Percentiles rank a stretch among this genome's conserved stretches.
These are phyloP conservation scores for Hypomontagnella submonticulosa DNA, from an alignment of 495 filamentous ascomycete species.

Conservation along the genomic window DNA sequence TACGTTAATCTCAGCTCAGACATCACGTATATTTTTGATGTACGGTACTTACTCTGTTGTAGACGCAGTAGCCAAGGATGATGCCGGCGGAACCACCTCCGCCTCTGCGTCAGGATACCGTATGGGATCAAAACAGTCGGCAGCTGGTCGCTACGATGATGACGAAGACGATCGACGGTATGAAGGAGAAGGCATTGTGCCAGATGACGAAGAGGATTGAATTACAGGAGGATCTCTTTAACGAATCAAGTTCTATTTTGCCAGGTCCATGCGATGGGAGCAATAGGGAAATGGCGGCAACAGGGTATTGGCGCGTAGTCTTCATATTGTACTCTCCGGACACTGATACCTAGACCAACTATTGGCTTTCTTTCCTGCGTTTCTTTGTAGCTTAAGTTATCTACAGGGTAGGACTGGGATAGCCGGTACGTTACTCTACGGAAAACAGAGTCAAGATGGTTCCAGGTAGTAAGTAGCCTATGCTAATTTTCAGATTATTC, in stretches of 20 bases:
- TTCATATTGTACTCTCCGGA: neutral
- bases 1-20: constrained; percentile 55
- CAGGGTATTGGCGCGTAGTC: neutral
- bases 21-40: neutral
- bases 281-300: neutral
- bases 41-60: constrained; percentile 31
- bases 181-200: constrained; percentile 56
- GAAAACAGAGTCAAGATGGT: neutral
- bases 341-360: neutral
- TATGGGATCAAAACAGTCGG: constrained; percentile 53
- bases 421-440: neutral
- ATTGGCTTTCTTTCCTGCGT: neutral
- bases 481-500: constrained; percentile 20
- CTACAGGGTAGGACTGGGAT: neutral
- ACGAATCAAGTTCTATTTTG: constrained; percentile 2
- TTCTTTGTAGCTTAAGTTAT: constrained; percentile 4
- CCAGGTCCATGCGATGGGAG: neutral
- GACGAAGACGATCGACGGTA: constrained; percentile 59
- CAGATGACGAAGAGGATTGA: constrained; percentile 58
- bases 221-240: neutral
- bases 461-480: constrained; percentile 7
- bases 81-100: constrained; percentile 28
- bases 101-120: constrained; percentile 47
- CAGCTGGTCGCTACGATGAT: constrained; percentile 58
- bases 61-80: constrained; percentile 59